Percentiles rank a stretch among this genome's conserved stretches.
phyloP scores from a whole-genome alignment of 129 eudicot genomes.

The Saussurea involucrata region DNA sequence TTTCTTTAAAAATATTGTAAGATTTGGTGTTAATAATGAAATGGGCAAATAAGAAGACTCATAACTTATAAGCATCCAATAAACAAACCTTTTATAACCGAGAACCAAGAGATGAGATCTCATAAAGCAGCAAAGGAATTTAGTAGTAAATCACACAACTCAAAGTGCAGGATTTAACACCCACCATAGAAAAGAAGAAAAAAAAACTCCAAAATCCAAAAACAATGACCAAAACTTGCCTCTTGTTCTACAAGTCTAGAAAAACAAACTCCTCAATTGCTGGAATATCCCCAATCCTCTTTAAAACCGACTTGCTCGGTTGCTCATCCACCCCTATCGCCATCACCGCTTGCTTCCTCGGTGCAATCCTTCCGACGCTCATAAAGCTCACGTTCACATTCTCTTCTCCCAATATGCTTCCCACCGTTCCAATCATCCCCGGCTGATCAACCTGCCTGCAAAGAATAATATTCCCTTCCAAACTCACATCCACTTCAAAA shows the following conservation, averaged over 20 bases:
- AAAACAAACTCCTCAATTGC: conserved; percentile 93
- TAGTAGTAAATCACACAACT: conserved; percentile 11
- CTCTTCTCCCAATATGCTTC: conserved; percentile 83
- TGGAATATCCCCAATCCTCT: conserved; percentile 84
- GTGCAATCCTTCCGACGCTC: conserved; percentile 93
- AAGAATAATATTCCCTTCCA: conserved; percentile 90
- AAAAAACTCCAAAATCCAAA: conserved; percentile 15
- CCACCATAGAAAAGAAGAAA: too few species aligned
- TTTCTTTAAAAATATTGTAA: too few species aligned
- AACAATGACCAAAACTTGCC: conserved; percentile 23
- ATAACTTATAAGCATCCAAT: background rate
- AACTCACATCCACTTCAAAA: conserved; percentile 88
- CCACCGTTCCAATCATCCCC: conserved; percentile 90
- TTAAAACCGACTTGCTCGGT: conserved; percentile 70
- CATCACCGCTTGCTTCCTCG: conserved; percentile 89
- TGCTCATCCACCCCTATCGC: conserved; percentile 92
- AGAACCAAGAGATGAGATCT: background rate
- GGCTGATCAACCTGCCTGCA: conserved; percentile 99
- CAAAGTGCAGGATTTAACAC: conserved; percentile 13
- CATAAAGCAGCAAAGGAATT: background rate
- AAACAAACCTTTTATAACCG: background rate
- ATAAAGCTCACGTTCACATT: conserved; percentile 95
- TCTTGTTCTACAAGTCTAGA: conserved; percentile 52
- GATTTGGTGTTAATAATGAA: too few species aligned
- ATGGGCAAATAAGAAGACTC: too few species aligned